Base-by-base conservation (phyloP, 768 basidiomycete genomes). In the Mycena sanguinolenta region DNA sequence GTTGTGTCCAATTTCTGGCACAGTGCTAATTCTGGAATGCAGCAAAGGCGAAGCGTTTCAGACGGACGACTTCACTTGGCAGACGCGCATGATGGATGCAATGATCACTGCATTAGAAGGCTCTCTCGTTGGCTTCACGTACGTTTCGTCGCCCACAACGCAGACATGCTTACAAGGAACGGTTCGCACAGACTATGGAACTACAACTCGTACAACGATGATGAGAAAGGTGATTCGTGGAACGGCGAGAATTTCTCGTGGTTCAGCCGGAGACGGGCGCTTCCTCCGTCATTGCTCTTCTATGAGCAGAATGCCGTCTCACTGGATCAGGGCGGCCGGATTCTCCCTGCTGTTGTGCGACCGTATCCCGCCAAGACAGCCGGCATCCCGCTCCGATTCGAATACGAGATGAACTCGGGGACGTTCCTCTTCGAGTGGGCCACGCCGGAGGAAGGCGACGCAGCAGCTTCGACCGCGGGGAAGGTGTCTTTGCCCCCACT, bases 171-270 rank as follows among this genome's bases (percentile, higher is more conserved):
- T 17, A 65, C 53, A 4, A 53, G 46, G n/a, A 2, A 19, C 8
- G 16, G 0, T 25, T 25, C 60, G 62, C 38, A 8, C 74, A 98
- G 96, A 2, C 81, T 98, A 8, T 98, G 97, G 97, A 95, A 94
- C 69, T 98, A 98, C 79, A 98, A 98, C 75, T 93, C 97, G 0
- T 83, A 86, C 60, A 99, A 98, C 80, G 86, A 87, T 44, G 96
- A 98, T 78, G 74, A 79, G 21, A 75, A 80, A 28, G 97, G 97
- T 19, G 97, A 98, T 77, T 81, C 91, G 77, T 98, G 97, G 97
- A 97, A 97, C 75, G 95, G 94, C 62, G 97, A 99, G 80, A 98
- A 97, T 82, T 98, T 99, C 78, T 96, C 95, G 1, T 98, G 95
- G 95, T 98, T 95, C 86, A 90, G 90, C 75, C 82, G 83, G 50